A percentile compares a stretch with the other conserved stretches of the same genome.
Evolutionary conservation across 108 stramenopile species (phyloP).

Genomic region (Discostella pseudostelligera): DNA sequence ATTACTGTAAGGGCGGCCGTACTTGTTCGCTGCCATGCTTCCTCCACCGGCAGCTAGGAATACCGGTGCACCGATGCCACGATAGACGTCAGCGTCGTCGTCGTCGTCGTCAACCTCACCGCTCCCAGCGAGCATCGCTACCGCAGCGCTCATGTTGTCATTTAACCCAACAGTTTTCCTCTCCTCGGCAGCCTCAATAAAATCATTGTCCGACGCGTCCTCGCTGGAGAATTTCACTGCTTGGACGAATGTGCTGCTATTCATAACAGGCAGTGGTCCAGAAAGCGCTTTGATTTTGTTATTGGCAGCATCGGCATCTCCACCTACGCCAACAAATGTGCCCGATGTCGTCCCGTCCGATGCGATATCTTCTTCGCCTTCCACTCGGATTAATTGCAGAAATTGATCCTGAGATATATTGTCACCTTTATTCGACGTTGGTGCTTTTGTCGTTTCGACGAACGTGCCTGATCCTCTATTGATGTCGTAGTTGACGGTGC

Average conservation of each 20-base stretch:
- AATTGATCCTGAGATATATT: constrained; percentile 14
- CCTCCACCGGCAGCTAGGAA: constrained; percentile 43
- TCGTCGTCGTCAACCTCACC: constrained; percentile 36
- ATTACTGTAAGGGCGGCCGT: constrained; percentile 75
- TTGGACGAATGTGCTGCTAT: constrained; percentile 39
- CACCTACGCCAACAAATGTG: constrained; percentile 20
- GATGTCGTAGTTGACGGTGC: constrained; percentile 6
- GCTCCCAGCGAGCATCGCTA: constrained; percentile 69
- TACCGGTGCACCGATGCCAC: constrained; percentile 32
- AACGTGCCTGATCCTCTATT: background rate
- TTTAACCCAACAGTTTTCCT: constrained; percentile 81
- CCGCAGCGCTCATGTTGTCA: constrained; percentile 78
- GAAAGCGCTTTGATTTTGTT: background rate
- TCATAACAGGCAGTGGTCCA: constrained; percentile 7
- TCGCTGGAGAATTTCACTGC: constrained; percentile 51
- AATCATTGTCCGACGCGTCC: constrained; percentile 49
- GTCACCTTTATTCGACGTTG: background rate
- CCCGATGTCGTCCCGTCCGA: constrained; percentile 2
- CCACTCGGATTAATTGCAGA: constrained; percentile 13
- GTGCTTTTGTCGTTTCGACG: background rate
- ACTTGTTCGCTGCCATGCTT: constrained; percentile 48
- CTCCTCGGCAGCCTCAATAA: constrained; percentile 76
- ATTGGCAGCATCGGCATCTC: constrained; percentile 5
- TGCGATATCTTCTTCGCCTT: background rate
- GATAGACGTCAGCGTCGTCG: constrained; percentile 27